These are phyloP conservation scores for Macrolepiota dolichaula DNA, from an alignment of 768 basidiomycete genomes.

Conservation along the genomic window DNA sequence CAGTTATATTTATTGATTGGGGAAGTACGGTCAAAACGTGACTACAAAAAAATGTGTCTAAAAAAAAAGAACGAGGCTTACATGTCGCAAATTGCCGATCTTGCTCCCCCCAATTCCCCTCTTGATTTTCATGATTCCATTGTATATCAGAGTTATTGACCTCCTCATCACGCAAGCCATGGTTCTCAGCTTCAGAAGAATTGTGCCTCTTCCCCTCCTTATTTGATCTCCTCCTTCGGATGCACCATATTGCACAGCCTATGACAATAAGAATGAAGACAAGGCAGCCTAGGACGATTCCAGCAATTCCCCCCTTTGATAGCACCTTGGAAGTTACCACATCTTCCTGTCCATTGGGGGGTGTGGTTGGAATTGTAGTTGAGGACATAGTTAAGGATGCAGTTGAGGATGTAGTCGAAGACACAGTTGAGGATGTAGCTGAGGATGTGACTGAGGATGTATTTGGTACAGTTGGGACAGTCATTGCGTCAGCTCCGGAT, in stretches of 20 bases:
- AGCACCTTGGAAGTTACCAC: constrained; percentile 6
- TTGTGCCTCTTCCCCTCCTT: background rate
- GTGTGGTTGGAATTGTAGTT: too few species aligned
- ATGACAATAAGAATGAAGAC: constrained; percentile 16
- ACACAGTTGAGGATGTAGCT: too few species aligned
- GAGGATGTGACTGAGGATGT: too few species aligned
- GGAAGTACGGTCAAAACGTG: background rate
- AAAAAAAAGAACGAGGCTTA: background rate
- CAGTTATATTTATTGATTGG: background rate
- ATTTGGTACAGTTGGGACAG: too few species aligned
- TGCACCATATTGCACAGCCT: constrained; percentile 18
- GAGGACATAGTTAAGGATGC: too few species aligned
- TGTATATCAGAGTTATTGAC: background rate
- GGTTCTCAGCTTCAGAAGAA: background rate
- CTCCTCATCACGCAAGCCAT: too few species aligned
- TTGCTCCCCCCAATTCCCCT: too few species aligned
- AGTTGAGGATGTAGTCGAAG: too few species aligned
- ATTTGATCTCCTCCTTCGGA: constrained; percentile 17
- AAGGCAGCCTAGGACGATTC: constrained; percentile 26
- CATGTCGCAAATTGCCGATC: background rate
- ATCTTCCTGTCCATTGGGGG: constrained; percentile 15
- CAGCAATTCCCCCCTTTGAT: constrained; percentile 25
- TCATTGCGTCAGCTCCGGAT: too few species aligned
- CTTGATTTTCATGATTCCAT: background rate
- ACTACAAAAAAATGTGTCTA: background rate